phyloP scores from a whole-genome alignment of 805 yeast genomes.

The Dipodascus albidus region DNA sequence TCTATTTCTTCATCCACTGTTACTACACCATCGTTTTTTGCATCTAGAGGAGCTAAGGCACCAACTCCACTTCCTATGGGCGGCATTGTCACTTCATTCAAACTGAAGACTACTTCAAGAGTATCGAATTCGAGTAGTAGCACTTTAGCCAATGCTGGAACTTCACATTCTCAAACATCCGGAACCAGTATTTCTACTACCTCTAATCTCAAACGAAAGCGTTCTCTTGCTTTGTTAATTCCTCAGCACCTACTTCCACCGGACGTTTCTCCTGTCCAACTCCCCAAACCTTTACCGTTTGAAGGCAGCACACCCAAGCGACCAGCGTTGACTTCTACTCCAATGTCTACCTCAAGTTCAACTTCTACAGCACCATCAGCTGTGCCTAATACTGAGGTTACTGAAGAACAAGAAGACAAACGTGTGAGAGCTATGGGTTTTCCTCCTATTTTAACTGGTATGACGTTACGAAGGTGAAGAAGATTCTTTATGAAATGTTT shows the following conservation, averaged over 20 bases:
- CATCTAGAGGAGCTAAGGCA: neutral
- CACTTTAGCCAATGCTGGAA: neutral
- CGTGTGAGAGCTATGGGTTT: constrained; percentile 19
- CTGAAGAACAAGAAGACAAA: constrained; percentile 8
- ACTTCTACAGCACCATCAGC: neutral
- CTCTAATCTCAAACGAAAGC: neutral
- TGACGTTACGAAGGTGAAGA: constrained; percentile 6
- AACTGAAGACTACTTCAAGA: neutral
- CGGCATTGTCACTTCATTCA: neutral
- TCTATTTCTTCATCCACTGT: neutral
- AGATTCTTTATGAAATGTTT: too few species aligned
- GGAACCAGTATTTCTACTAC: neutral
- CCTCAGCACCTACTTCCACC: constrained; percentile 5
- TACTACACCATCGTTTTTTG: neutral
- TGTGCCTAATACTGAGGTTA: neutral
- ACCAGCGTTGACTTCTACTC: constrained; percentile 3
- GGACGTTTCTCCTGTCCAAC: constrained; percentile 3
- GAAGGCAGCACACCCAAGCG: constrained; percentile 3
- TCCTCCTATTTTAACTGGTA: constrained; percentile 17
- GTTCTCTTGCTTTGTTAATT: constrained; percentile 3
- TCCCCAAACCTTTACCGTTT: constrained; percentile 12
- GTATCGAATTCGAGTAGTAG: neutral
- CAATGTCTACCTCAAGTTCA: neutral
- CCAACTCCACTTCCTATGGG: neutral
- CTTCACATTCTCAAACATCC: neutral